These are phyloP conservation scores for Paramecium bursaria DNA, from an alignment of 73 alveolate genomes.

Conservation along the genomic window DNA sequence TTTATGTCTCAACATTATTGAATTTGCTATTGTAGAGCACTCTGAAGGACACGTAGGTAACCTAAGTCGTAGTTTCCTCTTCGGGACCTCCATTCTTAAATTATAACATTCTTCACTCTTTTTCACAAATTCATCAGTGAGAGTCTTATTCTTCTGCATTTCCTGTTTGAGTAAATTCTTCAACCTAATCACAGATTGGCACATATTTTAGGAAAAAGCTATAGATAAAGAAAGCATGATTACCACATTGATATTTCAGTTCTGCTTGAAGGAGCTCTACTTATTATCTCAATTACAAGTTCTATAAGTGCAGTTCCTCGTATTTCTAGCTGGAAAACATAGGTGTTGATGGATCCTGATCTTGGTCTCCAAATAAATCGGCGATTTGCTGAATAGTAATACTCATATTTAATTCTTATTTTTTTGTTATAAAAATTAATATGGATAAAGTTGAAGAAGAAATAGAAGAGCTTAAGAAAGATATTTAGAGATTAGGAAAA, in stretches of 20 bases:
- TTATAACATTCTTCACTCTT: constrained; percentile 47
- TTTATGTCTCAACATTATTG: neutral
- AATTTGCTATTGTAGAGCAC: constrained; percentile 37
- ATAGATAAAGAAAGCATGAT: neutral
- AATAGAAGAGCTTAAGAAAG: constrained; percentile 50
- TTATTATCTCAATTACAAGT: neutral
- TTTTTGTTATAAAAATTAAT: too few species aligned
- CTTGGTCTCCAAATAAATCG: too few species aligned
- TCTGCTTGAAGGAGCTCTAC: neutral
- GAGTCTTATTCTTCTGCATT: neutral
- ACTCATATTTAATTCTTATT: too few species aligned
- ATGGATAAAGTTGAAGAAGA: constrained; percentile 40
- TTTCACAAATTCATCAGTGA: constrained; percentile 9
- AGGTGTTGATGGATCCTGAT: too few species aligned
- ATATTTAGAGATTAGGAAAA: constrained; percentile 19
- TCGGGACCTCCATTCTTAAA: neutral
- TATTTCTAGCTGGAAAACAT: too few species aligned
- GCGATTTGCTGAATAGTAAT: too few species aligned
- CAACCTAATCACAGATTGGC: neutral
- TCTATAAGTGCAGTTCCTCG: neutral
- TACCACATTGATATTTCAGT: neutral
- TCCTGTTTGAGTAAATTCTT: neutral
- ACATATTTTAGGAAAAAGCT: neutral
- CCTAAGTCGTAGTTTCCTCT: neutral
- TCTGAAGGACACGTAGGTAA: constrained; percentile 18